These are phyloP conservation scores for Ocimum tenuiflorum DNA, from an alignment of 257 asterid species.

Conservation along the genomic window DNA sequence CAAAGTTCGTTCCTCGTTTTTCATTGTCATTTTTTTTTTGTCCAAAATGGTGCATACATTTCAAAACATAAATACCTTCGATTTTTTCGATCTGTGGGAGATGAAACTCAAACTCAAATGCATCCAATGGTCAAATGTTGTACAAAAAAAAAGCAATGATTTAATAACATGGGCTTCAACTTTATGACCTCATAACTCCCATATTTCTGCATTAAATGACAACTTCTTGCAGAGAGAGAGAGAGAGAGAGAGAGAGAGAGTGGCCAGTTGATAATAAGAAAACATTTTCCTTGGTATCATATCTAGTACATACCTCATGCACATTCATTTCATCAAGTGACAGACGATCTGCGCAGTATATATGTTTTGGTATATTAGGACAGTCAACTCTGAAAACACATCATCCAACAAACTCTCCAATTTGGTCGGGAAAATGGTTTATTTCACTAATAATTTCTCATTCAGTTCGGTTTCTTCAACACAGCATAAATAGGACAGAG, in stretches of 20 bases:
- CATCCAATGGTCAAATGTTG: neutral
- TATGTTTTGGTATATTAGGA: neutral
- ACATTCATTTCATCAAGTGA: neutral
- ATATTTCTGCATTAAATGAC: neutral
- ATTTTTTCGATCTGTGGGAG: no score
- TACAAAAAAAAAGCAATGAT: neutral
- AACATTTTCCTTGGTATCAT: no score
- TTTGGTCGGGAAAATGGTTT: constrained; percentile 7
- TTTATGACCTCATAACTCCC: neutral
- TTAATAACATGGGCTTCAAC: neutral
- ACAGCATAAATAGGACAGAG: constrained; percentile 1
- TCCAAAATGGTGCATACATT: no score
- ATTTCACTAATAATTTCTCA: constrained; percentile 11
- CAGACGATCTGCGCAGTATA: neutral
- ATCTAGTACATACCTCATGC: constrained; percentile 17
- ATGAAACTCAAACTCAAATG: neutral
- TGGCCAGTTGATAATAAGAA: no score
- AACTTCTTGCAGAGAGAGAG: neutral
- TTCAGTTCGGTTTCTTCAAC: constrained; percentile 4
- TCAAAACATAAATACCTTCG: no score
- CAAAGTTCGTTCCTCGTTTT: no score
- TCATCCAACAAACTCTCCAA: neutral
- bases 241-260: neutral
- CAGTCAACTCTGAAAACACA: neutral
- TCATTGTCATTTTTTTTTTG: no score